A percentile compares a stretch with the other conserved stretches of the same genome.
Evolutionary conservation across 2,329 filamentous ascomycete species (phyloP).

Genomic region (Teratosphaeria gauchensis): DNA sequence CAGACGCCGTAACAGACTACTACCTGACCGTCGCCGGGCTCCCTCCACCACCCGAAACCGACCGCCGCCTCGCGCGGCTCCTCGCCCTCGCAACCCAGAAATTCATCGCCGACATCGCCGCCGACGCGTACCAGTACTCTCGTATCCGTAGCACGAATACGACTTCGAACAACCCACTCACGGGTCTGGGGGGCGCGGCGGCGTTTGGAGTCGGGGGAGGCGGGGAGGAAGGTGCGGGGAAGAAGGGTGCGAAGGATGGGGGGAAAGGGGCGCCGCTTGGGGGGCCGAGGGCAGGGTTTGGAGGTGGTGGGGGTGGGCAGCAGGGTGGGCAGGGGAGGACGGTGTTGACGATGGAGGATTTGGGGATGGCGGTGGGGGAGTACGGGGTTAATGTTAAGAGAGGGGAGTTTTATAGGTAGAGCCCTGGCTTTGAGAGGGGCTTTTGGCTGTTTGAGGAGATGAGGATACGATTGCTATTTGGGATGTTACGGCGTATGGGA

Average conservation of each 20-base stretch:
- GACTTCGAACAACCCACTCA: slow-evolving; percentile 84
- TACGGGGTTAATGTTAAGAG: slow-evolving; percentile 97
- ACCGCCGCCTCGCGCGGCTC: slow-evolving; percentile 80
- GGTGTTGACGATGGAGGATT: slow-evolving; percentile 94
- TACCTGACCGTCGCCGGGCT: slow-evolving; percentile 95
- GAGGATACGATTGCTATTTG: neutral
- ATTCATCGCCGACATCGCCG: slow-evolving; percentile 94
- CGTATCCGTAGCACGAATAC: slow-evolving; percentile 90
- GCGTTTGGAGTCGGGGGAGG: slow-evolving; percentile 50
- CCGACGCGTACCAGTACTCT: slow-evolving; percentile 95
- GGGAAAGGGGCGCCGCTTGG: slow-evolving; percentile 35
- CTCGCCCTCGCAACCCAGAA: slow-evolving; percentile 97
- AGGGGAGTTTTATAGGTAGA: slow-evolving; percentile 84
- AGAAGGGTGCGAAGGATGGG: slow-evolving; percentile 32
- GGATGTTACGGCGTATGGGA: neutral
- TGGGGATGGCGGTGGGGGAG: slow-evolving; percentile 95
- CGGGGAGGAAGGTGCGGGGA: slow-evolving; percentile 45
- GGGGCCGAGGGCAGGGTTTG: slow-evolving; percentile 43
- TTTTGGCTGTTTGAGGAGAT: neutral
- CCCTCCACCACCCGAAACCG: slow-evolving; percentile 81
- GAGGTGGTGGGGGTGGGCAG: slow-evolving; percentile 72
- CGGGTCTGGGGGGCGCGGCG: slow-evolving; percentile 66
- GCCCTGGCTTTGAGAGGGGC: neutral
- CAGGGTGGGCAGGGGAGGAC: slow-evolving; percentile 85
- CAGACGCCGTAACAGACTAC: slow-evolving; percentile 94